Evolutionary conservation across 73 alveolate genomes (phyloP).

Genomic region (Tetrahymena malaccensis): DNA sequence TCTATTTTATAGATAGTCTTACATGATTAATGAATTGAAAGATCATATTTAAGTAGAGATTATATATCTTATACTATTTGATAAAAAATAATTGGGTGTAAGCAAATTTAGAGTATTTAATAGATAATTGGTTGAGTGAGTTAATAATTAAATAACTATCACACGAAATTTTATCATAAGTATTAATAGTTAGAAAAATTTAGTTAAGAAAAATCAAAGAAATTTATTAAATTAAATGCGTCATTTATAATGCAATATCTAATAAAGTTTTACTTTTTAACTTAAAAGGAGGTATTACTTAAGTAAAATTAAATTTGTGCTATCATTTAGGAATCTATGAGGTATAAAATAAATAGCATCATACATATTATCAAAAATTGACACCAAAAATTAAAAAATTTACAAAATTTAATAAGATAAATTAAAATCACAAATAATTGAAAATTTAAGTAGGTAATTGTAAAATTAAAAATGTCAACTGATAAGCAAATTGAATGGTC

Average conservation of each 20-base stretch:
- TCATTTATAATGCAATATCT: not conserved
- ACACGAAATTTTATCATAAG: not conserved
- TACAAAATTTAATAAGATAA: not conserved
- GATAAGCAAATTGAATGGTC: not conserved
- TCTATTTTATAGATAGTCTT: too few species aligned
- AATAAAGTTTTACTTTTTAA: not conserved
- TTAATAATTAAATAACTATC: not conserved
- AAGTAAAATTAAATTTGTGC: not conserved
- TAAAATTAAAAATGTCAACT: not conserved
- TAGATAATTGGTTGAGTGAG: not conserved
- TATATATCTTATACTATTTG: too few species aligned
- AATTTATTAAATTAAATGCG: not conserved
- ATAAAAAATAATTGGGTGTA: not conserved
- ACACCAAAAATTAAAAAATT: not conserved
- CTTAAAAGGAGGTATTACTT: not conserved
- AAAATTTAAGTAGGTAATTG: not conserved
- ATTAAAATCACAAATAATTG: not conserved
- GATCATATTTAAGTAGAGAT: too few species aligned
- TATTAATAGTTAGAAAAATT: not conserved
- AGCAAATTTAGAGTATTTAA: not conserved
- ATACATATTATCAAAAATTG: not conserved
- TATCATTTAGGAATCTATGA: not conserved
- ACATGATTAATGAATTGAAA: too few species aligned
- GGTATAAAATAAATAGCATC: not conserved
- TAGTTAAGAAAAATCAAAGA: not conserved